These are phyloP conservation scores for Zea luxurians DNA, from an alignment of 176 grass and related monocot genomes.

Conservation along the genomic window DNA sequence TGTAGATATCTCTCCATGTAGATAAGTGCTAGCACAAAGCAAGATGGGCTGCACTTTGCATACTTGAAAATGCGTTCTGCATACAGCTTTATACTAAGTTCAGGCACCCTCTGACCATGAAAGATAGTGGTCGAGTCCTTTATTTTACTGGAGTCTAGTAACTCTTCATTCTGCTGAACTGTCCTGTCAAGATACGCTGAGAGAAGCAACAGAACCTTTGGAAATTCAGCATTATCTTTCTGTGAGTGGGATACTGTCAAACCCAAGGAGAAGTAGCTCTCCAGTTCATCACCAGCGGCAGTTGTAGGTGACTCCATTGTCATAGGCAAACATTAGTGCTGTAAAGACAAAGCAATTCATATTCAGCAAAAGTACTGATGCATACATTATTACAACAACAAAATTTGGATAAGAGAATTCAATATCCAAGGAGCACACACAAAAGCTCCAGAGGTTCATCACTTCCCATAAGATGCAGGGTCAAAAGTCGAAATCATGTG, in stretches of 20 bases:
- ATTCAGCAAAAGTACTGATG: constrained; percentile 5
- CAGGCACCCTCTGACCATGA: constrained; percentile 70
- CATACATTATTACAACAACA: neutral
- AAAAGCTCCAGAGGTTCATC: neutral
- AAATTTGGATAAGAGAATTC: neutral
- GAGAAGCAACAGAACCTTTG: constrained; percentile 73
- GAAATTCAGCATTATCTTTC: constrained; percentile 52
- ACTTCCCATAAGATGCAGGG: neutral
- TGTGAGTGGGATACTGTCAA: constrained; percentile 51
- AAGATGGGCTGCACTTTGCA: constrained; percentile 83
- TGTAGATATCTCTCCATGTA: constrained; percentile 91
- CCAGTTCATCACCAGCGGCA: constrained; percentile 39
- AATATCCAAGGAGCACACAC: neutral
- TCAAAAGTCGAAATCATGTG: neutral
- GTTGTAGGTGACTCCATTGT: constrained; percentile 47
- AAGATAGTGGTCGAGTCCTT: constrained; percentile 63
- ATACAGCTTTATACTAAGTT: constrained; percentile 74
- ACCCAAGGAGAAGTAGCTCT: constrained; percentile 65
- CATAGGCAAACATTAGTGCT: constrained; percentile 41
- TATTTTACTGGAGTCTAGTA: constrained; percentile 50
- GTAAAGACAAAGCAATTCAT: constrained; percentile 35
- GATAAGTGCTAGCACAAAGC: constrained; percentile 80
- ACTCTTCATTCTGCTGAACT: constrained; percentile 61
- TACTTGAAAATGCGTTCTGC: constrained; percentile 94
- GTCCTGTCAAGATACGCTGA: constrained; percentile 56